phyloP scores from a whole-genome alignment of 2,329 filamentous ascomycete species.

The Pleoardoris graminearum region DNA sequence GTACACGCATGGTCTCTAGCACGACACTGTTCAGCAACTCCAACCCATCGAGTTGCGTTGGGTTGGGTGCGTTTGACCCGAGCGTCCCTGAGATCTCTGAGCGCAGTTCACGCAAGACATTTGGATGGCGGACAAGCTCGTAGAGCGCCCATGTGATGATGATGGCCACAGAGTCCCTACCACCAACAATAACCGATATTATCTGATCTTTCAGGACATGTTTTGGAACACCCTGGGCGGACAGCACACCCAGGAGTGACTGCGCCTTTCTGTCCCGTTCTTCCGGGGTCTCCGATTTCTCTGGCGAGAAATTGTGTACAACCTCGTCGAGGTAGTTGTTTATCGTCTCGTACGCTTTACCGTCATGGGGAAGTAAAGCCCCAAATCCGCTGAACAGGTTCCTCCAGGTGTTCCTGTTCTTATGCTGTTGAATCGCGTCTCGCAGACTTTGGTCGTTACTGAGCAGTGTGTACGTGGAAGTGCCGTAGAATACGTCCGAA shows the following conservation, averaged over 20 bases:
- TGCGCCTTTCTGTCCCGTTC: not conserved
- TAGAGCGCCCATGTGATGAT: conserved; percentile 1
- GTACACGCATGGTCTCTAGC: not conserved
- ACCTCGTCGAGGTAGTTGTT: not conserved
- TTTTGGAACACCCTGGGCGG: not conserved
- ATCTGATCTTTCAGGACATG: not conserved
- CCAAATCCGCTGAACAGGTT: not conserved
- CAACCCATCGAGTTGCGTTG: not conserved
- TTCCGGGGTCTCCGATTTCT: not conserved
- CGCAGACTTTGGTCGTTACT: conserved; percentile 11
- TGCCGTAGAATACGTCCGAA: conserved; percentile 14
- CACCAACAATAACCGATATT: not conserved
- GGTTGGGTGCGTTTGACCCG: not conserved
- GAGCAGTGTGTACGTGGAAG: conserved; percentile 8
- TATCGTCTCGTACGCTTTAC: not conserved
- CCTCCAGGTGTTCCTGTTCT: conserved; percentile 12
- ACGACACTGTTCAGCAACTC: not conserved
- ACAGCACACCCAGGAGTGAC: not conserved
- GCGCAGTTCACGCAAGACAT: not conserved
- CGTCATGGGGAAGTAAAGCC: not conserved
- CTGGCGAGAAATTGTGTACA: not conserved
- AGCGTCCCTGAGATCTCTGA: not conserved
- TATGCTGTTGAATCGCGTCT: conserved; percentile 12
- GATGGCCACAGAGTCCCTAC: not conserved
- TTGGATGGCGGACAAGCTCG: not conserved